Evolutionary conservation across 2,329 filamentous ascomycete species (phyloP), one percentile per base, ranked within the genome.

Genomic region (Nemania abortiva): DNA sequence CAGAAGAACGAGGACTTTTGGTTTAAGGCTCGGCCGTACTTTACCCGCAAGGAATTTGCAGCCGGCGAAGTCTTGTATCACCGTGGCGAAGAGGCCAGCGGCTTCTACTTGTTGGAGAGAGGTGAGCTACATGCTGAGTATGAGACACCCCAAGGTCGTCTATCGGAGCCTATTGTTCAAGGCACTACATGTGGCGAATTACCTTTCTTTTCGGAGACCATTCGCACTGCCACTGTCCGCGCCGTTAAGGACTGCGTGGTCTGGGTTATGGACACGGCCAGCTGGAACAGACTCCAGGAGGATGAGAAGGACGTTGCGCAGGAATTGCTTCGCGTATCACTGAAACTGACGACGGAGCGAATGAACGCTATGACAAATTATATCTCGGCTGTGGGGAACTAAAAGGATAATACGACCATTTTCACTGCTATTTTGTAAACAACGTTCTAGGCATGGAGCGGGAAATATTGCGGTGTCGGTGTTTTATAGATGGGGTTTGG

Each of bases 181-280:
- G 96, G 96, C 18, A 96, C 96, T 1, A 98, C 96, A 0, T 98
- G 95, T 75, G 96, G 96, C 42, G 96, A 99, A 82, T 82, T 99
- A 62, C 96, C 96, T 0, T 99, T 99, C 83, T 99, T 99, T 82
- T 94, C 91, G 2, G 93, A 97, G 76, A 98, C 95, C 1, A 86
- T 89, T 61, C 88, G 96, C 20, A 98, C 95, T 3, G 94, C 94
- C 1, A 97, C 92, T 0, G 94, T 97, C 11, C 86, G 90, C 52
- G 93, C 93, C 1, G 95, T 98, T 78, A 87, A 90, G 63, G 91
- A 95, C 74, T 92, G 91, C 70, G 89, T 96, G 0, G 89, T 91
- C 6, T 99, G 96, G 96, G 81, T 91, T 70, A 87, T 99, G 82
- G 91, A 91, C 66, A 82, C 84, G 13, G 87, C 90, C 54, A 86